Percentiles rank a stretch among this genome's conserved stretches.
phyloP scores from a whole-genome alignment of 805 yeast species.

The Lachancea meyersii region DNA sequence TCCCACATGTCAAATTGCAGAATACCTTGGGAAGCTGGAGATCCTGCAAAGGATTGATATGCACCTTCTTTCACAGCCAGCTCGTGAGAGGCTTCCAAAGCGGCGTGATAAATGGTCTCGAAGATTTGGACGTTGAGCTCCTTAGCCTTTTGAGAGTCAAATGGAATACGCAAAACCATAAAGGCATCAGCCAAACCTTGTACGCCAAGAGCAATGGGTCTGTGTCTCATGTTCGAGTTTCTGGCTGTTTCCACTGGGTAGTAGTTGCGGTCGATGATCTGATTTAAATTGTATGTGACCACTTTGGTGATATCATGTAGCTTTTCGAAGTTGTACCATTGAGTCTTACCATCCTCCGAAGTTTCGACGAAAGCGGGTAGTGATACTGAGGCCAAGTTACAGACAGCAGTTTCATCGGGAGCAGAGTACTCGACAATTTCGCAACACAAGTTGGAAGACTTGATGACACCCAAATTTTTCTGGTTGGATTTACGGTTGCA shows the following conservation, averaged over 20 bases:
- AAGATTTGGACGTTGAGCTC: slow-evolving; percentile 75
- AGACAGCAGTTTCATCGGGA: slow-evolving; percentile 90
- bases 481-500: slow-evolving; percentile 86
- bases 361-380: slow-evolving; percentile 67
- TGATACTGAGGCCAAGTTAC: slow-evolving; percentile 89
- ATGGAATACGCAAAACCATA: slow-evolving; percentile 72
- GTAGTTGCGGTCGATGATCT: slow-evolving; percentile 73
- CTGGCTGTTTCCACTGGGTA: slow-evolving; percentile 80
- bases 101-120: slow-evolving; percentile 93
- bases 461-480: slow-evolving; percentile 84
- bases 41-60: slow-evolving; percentile 70
- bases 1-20: slow-evolving; percentile 88
- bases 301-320: slow-evolving; percentile 75
- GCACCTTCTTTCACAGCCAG: slow-evolving; percentile 64
- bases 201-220: slow-evolving; percentile 98
- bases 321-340: slow-evolving; percentile 61
- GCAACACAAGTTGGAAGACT: slow-evolving; percentile 90
- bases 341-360: slow-evolving; percentile 39
- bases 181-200: slow-evolving; percentile 93
- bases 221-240: slow-evolving; percentile 68
- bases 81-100: slow-evolving; percentile 81
- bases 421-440: slow-evolving; percentile 91
- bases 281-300: slow-evolving; percentile 70
- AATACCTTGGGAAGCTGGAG: slow-evolving; percentile 83
- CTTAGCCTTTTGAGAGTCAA: slow-evolving; percentile 76